A percentile compares a stretch with the other conserved stretches of the same genome.
These are phyloP conservation scores for Tricholomella constricta DNA, from an alignment of 768 basidiomycete species.

Conservation along the genomic window DNA sequence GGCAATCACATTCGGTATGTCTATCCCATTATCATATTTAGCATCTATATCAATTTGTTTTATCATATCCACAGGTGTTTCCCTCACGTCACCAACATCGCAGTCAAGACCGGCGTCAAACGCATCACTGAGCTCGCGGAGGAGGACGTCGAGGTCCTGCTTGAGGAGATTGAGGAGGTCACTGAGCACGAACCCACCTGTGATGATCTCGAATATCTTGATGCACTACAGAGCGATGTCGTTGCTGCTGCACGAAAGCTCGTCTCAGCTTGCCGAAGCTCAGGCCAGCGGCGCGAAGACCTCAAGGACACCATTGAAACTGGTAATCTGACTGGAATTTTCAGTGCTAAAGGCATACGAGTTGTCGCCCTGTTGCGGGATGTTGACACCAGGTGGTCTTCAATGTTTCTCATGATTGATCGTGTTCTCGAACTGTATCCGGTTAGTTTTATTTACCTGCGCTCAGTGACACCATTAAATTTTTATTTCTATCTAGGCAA, in stretches of 20 bases:
- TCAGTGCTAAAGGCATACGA: neutral
- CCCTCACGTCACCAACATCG: conserved; percentile 20
- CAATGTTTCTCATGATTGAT: conserved; percentile 34
- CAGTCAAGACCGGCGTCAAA: conserved; percentile 14
- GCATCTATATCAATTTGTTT: neutral
- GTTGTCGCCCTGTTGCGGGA: conserved; percentile 25
- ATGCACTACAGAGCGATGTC: conserved; percentile 4
- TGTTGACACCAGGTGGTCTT: conserved; percentile 33
- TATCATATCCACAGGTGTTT: conserved; percentile 18
- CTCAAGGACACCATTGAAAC: conserved; percentile 4
- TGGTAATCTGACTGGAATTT: conserved; percentile 11
- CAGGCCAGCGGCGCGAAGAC: conserved; percentile 13
- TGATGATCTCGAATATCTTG: neutral
- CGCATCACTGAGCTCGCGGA: neutral
- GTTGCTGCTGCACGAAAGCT: neutral
- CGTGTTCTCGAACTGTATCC: conserved; percentile 24
- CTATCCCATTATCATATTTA: neutral
- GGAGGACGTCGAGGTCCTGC: neutral
- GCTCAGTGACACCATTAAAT: neutral
- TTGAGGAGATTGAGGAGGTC: neutral
- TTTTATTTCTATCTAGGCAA: neutral
- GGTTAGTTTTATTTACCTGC: conserved; percentile 2
- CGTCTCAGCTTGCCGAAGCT: conserved; percentile 16
- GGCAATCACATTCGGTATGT: conserved; percentile 5
- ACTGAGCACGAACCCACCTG: neutral